Evolutionary conservation across 164 flowering plant species (phyloP).

Genomic region (Malania oleifera): DNA sequence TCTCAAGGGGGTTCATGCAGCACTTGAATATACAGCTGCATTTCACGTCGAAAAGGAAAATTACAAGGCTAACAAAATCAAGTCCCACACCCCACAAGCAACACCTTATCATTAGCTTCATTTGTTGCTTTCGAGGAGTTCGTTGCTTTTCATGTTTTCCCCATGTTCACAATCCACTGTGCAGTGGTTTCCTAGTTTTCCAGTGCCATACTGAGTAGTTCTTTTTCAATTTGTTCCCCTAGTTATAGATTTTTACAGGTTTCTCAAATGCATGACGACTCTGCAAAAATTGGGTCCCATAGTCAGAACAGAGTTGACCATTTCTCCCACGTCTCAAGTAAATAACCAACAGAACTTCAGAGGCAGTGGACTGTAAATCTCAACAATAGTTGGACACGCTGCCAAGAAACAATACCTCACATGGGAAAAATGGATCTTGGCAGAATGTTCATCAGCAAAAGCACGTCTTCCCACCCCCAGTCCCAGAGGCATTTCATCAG

Average conservation of each 20-base stretch:
- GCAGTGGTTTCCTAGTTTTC: not conserved
- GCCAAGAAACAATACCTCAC: not conserved
- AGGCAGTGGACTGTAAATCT: not conserved
- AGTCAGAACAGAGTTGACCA: not conserved
- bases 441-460: not conserved
- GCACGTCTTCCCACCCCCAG: too few relatives aligned
- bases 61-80: constrained; percentile 21
- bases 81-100: constrained; percentile 1
- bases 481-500: not conserved
- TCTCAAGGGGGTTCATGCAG: too few relatives aligned
- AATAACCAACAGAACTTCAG: too few relatives aligned
- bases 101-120: too few relatives aligned
- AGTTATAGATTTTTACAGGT: constrained; percentile 57
- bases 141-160: too few relatives aligned
- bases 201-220: not conserved
- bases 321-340: not conserved
- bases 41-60: constrained; percentile 13
- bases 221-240: constrained; percentile 11
- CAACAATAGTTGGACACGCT: not conserved
- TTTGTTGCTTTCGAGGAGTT: too few relatives aligned
- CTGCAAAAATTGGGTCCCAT: constrained; percentile 27
- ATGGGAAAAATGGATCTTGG: not conserved
- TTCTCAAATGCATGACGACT: constrained; percentile 53
- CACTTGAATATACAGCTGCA: too few relatives aligned
- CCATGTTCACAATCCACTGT: too few relatives aligned